Base-by-base conservation (phyloP, 345 rosid genomes). In the Eucalyptus rudis region DNA sequence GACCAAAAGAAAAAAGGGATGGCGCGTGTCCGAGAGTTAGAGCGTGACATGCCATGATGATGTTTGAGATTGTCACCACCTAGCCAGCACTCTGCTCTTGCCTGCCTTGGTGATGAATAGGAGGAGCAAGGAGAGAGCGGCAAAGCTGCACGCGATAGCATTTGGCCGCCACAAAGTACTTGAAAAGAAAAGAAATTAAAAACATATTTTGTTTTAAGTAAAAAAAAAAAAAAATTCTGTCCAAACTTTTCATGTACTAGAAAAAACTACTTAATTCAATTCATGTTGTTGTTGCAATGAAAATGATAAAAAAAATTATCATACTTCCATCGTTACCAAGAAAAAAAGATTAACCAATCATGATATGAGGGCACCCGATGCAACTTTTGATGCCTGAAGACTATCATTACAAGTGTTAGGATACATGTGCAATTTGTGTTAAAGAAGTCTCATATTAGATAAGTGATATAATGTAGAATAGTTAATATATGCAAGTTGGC, bases 311-410 rank as follows among this genome's bases (percentile, higher is more conserved):
- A 49, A n/a, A 62, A 62, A 25, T 6, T 3, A 62, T 62, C 8
- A 0, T 29, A 62, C 29, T 29, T 62, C 31, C n/a, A 29, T 62
- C 2, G 1, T 62, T 17, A 27, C 31, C 31, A 0, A 62, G 31
- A n/a, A 27, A 27, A 27, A 59, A 62, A 62, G 15, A 62, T 56
- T 56, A 56, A 56, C 29, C 13, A 3, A 0, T 24, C 0, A 10
- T 56, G 29, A 56, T 0, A 56, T 56, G 62, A n/a, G n/a, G n/a
- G n/a, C n/a, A n/a, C n/a, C n/a, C n/a, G n/a, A n/a, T 19, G 96
- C 94, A 51, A 96, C 97, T n/a, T 86, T 86, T 90, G 87, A 96
- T 97, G 98, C 96, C 96, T 3, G 93, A 96, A 90, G 96, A 96
- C 87, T 97, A 95, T 89, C 95, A 96, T 33, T 19, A 94, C 87